Evolutionary conservation across 208 protist genomes (phyloP).

Genomic region (Trypanosoma cruzi): DNA sequence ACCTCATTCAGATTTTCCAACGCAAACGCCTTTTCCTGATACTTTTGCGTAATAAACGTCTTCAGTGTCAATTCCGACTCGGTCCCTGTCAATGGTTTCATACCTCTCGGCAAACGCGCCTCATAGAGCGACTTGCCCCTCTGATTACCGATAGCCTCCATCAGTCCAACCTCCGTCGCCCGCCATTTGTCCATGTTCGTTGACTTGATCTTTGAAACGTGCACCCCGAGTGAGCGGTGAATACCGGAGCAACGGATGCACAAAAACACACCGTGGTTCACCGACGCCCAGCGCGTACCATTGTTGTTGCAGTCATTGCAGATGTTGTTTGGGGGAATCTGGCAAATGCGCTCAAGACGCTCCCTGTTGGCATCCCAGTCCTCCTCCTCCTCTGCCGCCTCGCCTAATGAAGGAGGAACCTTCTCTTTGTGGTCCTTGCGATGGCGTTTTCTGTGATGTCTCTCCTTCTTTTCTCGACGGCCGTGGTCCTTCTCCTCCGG

Average conservation of each 20-base stretch:
- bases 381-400: slow-evolving; percentile 23
- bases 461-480: slow-evolving; percentile 21
- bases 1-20: slow-evolving; percentile 40
- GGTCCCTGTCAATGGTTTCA: slow-evolving; percentile 22
- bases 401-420: neutral
- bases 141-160: slow-evolving; percentile 78
- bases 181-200: slow-evolving; percentile 93
- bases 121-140: slow-evolving; percentile 65
- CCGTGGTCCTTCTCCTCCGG: slow-evolving; percentile 16
- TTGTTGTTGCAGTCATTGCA: slow-evolving; percentile 84
- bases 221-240: slow-evolving; percentile 92
- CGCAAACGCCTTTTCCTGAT: slow-evolving; percentile 66
- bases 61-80: slow-evolving; percentile 43
- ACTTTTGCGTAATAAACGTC: slow-evolving; percentile 75
- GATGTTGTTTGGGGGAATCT: slow-evolving; percentile 62
- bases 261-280: slow-evolving; percentile 92
- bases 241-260: slow-evolving; percentile 94
- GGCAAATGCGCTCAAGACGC: slow-evolving; percentile 63
- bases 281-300: slow-evolving; percentile 88
- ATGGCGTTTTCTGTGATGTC: slow-evolving; percentile 12
- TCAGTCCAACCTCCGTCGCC: slow-evolving; percentile 56
- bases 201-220: slow-evolving; percentile 94
- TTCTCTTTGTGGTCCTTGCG: slow-evolving; percentile 14
- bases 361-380: slow-evolving; percentile 69
- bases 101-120: slow-evolving; percentile 34